Conservation (phyloP, 805 yeast species). For the Candida verbasci region DNA sequence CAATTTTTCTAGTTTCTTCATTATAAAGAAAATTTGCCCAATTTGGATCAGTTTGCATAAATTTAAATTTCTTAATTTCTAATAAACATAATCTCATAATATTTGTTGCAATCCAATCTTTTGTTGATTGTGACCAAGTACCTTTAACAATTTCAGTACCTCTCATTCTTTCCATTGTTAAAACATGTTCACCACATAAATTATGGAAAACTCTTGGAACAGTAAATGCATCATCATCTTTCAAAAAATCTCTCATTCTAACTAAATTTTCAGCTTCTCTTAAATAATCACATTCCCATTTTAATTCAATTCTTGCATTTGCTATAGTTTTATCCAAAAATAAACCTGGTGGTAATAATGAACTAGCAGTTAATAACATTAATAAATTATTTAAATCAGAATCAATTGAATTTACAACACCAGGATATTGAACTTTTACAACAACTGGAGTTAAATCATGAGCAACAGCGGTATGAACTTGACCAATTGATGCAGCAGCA, state of each 20-base stretch:
- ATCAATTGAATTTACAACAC: constrained; percentile 90
- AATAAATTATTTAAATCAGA: constrained; percentile 86
- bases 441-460: constrained; percentile 72
- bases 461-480: constrained; percentile 82
- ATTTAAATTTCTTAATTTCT: constrained; percentile 79
- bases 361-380: constrained; percentile 78
- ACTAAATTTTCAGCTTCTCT: constrained; percentile 81
- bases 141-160: constrained; percentile 82
- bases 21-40: constrained; percentile 97
- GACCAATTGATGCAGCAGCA: constrained; percentile 96
- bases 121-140: constrained; percentile 66
- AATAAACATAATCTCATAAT: constrained; percentile 82
- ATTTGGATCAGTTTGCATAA: constrained; percentile 98
- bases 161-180: constrained; percentile 85
- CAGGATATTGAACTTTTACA: constrained; percentile 95
- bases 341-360: constrained; percentile 84
- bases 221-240: constrained; percentile 57
- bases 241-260: constrained; percentile 55
- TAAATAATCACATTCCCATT: constrained; percentile 96
- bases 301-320: constrained; percentile 87
- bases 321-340: constrained; percentile 89
- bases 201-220: constrained; percentile 82
- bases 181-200: constrained; percentile 73
- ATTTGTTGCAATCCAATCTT: constrained; percentile 76
- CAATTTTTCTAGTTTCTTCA: constrained; percentile 63